phyloP scores from a whole-genome alignment of 2,329 filamentous ascomycete species.

The Calonectria hawksworthii region DNA sequence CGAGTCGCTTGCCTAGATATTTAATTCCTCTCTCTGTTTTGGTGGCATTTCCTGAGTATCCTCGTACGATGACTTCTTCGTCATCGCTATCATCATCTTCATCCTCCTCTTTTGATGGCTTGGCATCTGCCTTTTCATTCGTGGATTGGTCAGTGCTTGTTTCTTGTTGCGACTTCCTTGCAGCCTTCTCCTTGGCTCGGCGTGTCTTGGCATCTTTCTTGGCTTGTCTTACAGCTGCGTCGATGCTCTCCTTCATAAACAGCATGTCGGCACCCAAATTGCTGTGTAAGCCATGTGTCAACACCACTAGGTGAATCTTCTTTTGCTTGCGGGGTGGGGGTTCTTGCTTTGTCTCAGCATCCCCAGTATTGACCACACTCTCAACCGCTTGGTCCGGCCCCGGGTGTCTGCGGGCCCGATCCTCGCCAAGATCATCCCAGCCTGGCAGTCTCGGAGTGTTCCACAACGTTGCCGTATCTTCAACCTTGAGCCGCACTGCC shows the following conservation, averaged over 20 bases:
- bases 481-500: conserved; percentile 82
- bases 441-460: conserved; percentile 88
- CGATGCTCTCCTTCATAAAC: conserved; percentile 97
- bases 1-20: conserved; percentile 93
- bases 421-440: conserved; percentile 63
- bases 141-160: conserved; percentile 27
- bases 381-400: conserved; percentile 51
- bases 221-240: conserved; percentile 82
- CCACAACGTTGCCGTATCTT: conserved; percentile 93
- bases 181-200: conserved; percentile 64
- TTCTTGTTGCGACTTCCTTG: conserved; percentile 32
- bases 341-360: conserved; percentile 46
- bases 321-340: conserved; percentile 69
- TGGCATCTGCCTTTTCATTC: conserved; percentile 24
- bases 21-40: conserved; percentile 96
- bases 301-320: conserved; percentile 89
- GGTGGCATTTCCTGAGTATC: conserved; percentile 90
- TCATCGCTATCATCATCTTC: conserved; percentile 64
- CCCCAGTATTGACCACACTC: conserved; percentile 51
- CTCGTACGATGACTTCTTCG: conserved; percentile 89
- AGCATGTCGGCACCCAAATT: conserved; percentile 98
- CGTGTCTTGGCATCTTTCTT: conserved; percentile 77
- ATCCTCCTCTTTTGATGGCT: conserved; percentile 33
- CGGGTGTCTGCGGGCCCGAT: conserved; percentile 38
- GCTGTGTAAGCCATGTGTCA: conserved; percentile 96